Conservation (phyloP, 768 basidiomycete genomes). For the Ramaria sp. region DNA sequence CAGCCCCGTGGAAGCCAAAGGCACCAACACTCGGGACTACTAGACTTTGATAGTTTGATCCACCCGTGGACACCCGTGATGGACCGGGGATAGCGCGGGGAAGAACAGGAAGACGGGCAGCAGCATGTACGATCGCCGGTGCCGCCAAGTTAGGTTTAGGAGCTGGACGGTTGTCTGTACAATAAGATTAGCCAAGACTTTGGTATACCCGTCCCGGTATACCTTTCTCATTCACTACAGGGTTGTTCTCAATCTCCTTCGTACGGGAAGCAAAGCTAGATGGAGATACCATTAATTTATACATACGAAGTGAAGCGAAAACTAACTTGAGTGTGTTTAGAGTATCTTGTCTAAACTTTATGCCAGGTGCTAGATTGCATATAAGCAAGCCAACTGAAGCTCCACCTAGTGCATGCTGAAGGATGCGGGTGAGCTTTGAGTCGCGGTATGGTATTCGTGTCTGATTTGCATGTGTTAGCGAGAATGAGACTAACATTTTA, state of each 20-base stretch:
- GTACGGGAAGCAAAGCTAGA: constrained; percentile 69
- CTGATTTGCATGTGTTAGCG: constrained; percentile 23
- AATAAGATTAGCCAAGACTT: neutral
- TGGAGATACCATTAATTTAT: neutral
- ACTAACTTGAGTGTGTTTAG: constrained; percentile 83
- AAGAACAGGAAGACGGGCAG: constrained; percentile 34
- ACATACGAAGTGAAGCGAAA: neutral
- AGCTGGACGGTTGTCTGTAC: constrained; percentile 44
- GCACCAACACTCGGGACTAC: constrained; percentile 16
- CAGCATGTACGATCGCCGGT: constrained; percentile 32
- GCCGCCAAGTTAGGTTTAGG: constrained; percentile 61
- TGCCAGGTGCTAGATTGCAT: constrained; percentile 78
- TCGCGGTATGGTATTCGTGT: constrained; percentile 82
- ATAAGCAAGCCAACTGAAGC: constrained; percentile 70
- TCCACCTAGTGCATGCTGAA: constrained; percentile 87
- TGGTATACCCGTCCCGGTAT: constrained; percentile 11
- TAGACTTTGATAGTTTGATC: constrained; percentile 29
- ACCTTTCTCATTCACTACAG: constrained; percentile 71
- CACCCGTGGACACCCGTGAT: constrained; percentile 22
- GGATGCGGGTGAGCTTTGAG: constrained; percentile 77
- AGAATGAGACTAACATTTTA: neutral
- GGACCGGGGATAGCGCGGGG: constrained; percentile 29
- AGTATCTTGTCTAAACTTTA: constrained; percentile 76
- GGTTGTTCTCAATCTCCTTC: constrained; percentile 79
- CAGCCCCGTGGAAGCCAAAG: constrained; percentile 6